Conservation (phyloP, 2,329 filamentous ascomycete species). For the Fusarium hainanense region DNA sequence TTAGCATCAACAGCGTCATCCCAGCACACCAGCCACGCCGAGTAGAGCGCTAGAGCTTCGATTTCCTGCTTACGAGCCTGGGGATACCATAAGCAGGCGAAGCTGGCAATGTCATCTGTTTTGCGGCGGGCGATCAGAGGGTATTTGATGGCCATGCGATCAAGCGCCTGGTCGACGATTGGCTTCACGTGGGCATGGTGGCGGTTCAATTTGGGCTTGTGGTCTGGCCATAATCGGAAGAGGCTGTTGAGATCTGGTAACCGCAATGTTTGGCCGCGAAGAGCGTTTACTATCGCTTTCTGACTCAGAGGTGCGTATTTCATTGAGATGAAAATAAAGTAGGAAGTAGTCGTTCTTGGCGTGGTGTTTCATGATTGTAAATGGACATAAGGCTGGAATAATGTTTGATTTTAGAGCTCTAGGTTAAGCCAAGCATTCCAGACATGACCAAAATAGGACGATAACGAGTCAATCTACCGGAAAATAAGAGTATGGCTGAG, state of each 20-base stretch:
- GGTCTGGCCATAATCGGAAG: conserved; percentile 44
- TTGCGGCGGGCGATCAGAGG: conserved; percentile 42
- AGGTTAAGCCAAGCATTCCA: conserved; percentile 20
- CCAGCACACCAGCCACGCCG: conserved; percentile 50
- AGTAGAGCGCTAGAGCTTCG: conserved; percentile 42
- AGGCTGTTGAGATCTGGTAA: conserved; percentile 44
- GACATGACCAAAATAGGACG: neutral
- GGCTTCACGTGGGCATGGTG: conserved; percentile 36
- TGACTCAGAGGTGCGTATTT: conserved; percentile 37
- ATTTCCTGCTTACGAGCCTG: conserved; percentile 31
- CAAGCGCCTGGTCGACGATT: conserved; percentile 38
- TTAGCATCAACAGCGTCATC: conserved; percentile 49
- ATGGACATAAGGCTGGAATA: neutral
- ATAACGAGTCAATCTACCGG: neutral
- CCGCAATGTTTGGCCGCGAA: conserved; percentile 46
- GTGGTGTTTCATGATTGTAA: neutral
- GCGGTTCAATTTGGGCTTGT: conserved; percentile 31
- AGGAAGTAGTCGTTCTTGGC: neutral
- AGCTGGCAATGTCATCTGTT: conserved; percentile 48
- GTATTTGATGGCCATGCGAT: conserved; percentile 52
- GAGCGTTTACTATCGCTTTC: conserved; percentile 31
- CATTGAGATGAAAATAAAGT: conserved; percentile 16
- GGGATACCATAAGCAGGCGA: conserved; percentile 42
- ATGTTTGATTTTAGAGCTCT: conserved; percentile 1
- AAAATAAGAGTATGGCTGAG: conserved; percentile 1